A percentile compares a stretch with the other conserved stretches of the same genome.
phyloP scores from a whole-genome alignment of 2,329 filamentous ascomycete species.

The Botrytis pseudocinerea region DNA sequence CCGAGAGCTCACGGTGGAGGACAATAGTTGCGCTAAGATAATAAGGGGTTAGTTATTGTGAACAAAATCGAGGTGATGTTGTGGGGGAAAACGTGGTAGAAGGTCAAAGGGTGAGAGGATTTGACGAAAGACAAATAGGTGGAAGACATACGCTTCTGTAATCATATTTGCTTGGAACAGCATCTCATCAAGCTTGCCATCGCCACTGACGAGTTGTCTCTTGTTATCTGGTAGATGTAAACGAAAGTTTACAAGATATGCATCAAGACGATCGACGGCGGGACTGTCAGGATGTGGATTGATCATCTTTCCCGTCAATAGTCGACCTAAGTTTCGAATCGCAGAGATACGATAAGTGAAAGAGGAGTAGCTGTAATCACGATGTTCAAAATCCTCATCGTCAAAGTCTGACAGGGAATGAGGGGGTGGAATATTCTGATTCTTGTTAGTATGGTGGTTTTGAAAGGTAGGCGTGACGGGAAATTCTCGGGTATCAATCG shows the following conservation, averaged over 20 bases:
- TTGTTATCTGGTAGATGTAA: constrained; percentile 76
- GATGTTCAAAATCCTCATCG: constrained; percentile 63
- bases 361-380: constrained; percentile 74
- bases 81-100: background rate
- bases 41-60: constrained; percentile 15
- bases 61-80: background rate
- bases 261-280: constrained; percentile 58
- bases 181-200: constrained; percentile 79
- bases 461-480: background rate
- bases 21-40: constrained; percentile 61
- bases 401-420: constrained; percentile 74
- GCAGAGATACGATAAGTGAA: constrained; percentile 84
- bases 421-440: constrained; percentile 57
- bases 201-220: constrained; percentile 65
- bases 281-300: constrained; percentile 49
- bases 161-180: constrained; percentile 92
- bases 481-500: background rate
- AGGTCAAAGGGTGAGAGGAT: background rate
- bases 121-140: background rate
- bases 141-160: constrained; percentile 46
- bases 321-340: constrained; percentile 72
- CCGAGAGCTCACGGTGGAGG: constrained; percentile 76
- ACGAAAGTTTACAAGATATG: constrained; percentile 69
- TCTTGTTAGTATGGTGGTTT: constrained; percentile 34
- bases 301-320: constrained; percentile 59